Evolutionary conservation across 2,329 filamentous ascomycete genomes (phyloP).

Genomic region (Verticillium nonalfalfae): DNA sequence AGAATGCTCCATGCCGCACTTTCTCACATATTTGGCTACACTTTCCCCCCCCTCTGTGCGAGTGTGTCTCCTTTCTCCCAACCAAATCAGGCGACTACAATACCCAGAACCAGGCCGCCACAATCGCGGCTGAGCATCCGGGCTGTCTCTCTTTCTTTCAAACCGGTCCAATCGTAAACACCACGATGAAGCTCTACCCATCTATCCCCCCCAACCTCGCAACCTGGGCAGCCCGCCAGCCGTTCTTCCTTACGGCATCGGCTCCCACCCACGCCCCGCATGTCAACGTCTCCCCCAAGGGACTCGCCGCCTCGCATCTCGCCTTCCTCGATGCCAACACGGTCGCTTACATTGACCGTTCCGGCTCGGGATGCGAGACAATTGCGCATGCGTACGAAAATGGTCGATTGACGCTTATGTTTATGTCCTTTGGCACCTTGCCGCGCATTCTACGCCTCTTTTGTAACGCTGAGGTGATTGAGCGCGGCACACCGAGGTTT

Average conservation of each 20-base stretch:
- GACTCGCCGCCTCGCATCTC: slow-evolving; percentile 56
- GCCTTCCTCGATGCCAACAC: slow-evolving; percentile 50
- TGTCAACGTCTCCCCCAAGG: slow-evolving; percentile 74
- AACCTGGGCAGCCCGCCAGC: slow-evolving; percentile 59
- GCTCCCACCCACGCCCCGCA: slow-evolving; percentile 62
- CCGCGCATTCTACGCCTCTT: slow-evolving; percentile 61
- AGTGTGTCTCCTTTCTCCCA: neutral
- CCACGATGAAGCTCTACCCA: slow-evolving; percentile 53
- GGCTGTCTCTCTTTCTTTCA: slow-evolving; percentile 14
- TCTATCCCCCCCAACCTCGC: slow-evolving; percentile 49
- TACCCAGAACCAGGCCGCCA: neutral
- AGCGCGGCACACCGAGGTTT: slow-evolving; percentile 50
- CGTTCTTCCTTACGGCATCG: slow-evolving; percentile 70
- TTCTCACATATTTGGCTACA: neutral
- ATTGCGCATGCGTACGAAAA: slow-evolving; percentile 73
- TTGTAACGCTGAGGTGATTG: slow-evolving; percentile 52
- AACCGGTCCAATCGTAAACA: slow-evolving; percentile 15
- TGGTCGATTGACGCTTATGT: slow-evolving; percentile 67
- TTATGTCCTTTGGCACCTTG: slow-evolving; percentile 55
- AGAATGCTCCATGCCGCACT: neutral
- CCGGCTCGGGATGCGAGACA: slow-evolving; percentile 70
- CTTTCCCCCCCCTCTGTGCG: neutral
- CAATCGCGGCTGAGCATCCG: slow-evolving; percentile 1
- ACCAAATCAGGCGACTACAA: neutral
- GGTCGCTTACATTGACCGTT: slow-evolving; percentile 68